Percentiles rank a stretch among this genome's conserved stretches.
These are phyloP conservation scores for Colletotrichum sp. DNA, from an alignment of 2,329 filamentous ascomycete species.

Conservation along the genomic window DNA sequence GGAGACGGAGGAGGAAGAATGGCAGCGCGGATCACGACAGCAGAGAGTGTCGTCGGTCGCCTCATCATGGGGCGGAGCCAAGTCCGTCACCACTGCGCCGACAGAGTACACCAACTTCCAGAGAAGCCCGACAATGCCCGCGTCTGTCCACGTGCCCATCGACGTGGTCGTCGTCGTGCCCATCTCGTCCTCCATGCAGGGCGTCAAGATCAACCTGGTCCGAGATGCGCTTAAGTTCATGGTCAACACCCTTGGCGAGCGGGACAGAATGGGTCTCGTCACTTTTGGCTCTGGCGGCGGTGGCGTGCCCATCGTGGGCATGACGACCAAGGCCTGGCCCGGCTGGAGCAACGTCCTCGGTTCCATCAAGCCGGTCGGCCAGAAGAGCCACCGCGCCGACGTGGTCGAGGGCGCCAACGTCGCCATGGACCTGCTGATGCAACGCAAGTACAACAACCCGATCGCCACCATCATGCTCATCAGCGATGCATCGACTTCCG, in stretches of 20 bases:
- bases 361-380: slow-evolving; percentile 90
- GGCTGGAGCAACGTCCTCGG: slow-evolving; percentile 88
- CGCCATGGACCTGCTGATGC: slow-evolving; percentile 98
- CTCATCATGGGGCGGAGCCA: slow-evolving; percentile 80
- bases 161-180: slow-evolving; percentile 97
- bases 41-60: slow-evolving; percentile 83
- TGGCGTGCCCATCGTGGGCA: slow-evolving; percentile 93
- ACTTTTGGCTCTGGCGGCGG: slow-evolving; percentile 96
- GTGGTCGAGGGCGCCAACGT: slow-evolving; percentile 98
- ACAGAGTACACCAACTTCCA: slow-evolving; percentile 88
- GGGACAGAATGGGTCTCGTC: slow-evolving; percentile 95
- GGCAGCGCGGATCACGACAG: slow-evolving; percentile 64
- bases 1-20: slow-evolving; percentile 88
- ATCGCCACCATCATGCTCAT: slow-evolving; percentile 96
- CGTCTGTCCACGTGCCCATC: slow-evolving; percentile 83
- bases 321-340: slow-evolving; percentile 94
- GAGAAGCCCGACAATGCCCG: slow-evolving; percentile 47
- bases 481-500: slow-evolving; percentile 94
- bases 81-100: slow-evolving; percentile 85
- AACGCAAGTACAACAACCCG: slow-evolving; percentile 93
- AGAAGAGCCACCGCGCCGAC: slow-evolving; percentile 95
- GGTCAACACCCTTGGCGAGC: slow-evolving; percentile 85
- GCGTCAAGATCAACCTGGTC: slow-evolving; percentile 95
- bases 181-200: slow-evolving; percentile 98
- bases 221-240: slow-evolving; percentile 92